Base-by-base conservation (phyloP, 2,329 filamentous ascomycete genomes). In the Cladosporium colombiae region DNA sequence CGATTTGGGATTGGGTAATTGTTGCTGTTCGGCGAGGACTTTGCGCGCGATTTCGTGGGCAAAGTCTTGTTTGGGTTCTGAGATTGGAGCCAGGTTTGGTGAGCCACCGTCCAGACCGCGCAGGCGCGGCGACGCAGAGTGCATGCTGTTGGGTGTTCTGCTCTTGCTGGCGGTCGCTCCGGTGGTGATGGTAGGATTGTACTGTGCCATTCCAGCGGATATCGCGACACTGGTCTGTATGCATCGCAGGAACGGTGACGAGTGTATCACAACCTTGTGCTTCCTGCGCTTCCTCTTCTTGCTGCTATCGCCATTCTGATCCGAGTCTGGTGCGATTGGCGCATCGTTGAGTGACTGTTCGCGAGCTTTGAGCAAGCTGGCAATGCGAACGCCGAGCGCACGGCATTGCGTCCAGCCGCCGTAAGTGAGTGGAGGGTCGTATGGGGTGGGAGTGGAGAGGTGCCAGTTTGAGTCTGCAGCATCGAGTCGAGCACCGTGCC, bases 381-480 rank as follows among this genome's bases (percentile, higher is more conserved):
- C 90, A 68, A 99, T 97, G 67, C 92, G 89, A 68, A 88, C 84
- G 18, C 95, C 95, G 27, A 97, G 86, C 5, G 89, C 87, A 72
- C 91, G 89, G 63, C 91, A 89, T 78, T 98, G 95, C 16, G 89
- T 87, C 91, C 95, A 97, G 70, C 95, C 95, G 71, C 92, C 91
- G 76, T 97, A 98, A 2, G 93, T 97, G 66, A 99, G 84, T 59
- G 95, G 95, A 70, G 95, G 92, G 71, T 99, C 94, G 82, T 98
- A 99, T 1, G 95, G 95, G 6, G 92, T 93, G 1, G 93, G 91
- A 6, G 95, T 97, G 33, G 91, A 91, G 64, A 97, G 85, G 78
- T 97, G 92, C 95, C 95, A 99, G 78, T 92, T 88, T 77, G 93
- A 93, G 83, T 99, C 93, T 68, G 93, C 93, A 65, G 92, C 92